A percentile compares a stretch with the other conserved stretches of the same genome.
phyloP scores from a whole-genome alignment of 2,329 filamentous ascomycete species.

The Hysterium pulicare region DNA sequence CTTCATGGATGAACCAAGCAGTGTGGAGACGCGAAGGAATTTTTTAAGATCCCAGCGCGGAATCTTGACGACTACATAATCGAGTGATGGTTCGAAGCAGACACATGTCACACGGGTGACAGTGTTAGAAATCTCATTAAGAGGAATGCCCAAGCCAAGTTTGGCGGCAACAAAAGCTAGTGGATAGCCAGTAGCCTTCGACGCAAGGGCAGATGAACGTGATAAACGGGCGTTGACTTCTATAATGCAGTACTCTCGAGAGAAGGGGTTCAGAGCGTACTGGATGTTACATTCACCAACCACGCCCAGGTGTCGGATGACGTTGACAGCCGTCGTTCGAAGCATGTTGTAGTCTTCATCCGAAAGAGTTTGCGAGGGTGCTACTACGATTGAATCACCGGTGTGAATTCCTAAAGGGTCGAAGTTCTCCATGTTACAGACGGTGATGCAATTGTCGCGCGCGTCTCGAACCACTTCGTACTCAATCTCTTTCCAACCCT shows the following conservation, averaged over 20 bases:
- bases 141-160: constrained; percentile 86
- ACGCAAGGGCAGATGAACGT: constrained; percentile 89
- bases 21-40: constrained; percentile 93
- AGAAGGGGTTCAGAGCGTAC: constrained; percentile 94
- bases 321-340: constrained; percentile 91
- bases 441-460: constrained; percentile 97
- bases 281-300: constrained; percentile 99
- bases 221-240: constrained; percentile 97
- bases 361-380: constrained; percentile 91
- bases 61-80: constrained; percentile 99
- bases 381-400: constrained; percentile 96
- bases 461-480: constrained; percentile 97
- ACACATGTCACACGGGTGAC: constrained; percentile 95
- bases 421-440: constrained; percentile 99
- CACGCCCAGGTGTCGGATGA: constrained; percentile 93
- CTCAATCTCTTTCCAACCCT: constrained; percentile 99
- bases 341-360: constrained; percentile 99
- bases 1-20: constrained; percentile 98
- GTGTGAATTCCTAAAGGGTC: constrained; percentile 97
- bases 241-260: constrained; percentile 96
- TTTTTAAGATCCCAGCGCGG: constrained; percentile 99
- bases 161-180: constrained; percentile 96
- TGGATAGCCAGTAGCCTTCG: constrained; percentile 95
- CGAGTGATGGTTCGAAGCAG: constrained; percentile 96
- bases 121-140: constrained; percentile 95